Percentiles rank a stretch among this genome's conserved stretches.
Conservation (phyloP, 495 filamentous ascomycete species). For the Apodospora peruviana region DNA sequence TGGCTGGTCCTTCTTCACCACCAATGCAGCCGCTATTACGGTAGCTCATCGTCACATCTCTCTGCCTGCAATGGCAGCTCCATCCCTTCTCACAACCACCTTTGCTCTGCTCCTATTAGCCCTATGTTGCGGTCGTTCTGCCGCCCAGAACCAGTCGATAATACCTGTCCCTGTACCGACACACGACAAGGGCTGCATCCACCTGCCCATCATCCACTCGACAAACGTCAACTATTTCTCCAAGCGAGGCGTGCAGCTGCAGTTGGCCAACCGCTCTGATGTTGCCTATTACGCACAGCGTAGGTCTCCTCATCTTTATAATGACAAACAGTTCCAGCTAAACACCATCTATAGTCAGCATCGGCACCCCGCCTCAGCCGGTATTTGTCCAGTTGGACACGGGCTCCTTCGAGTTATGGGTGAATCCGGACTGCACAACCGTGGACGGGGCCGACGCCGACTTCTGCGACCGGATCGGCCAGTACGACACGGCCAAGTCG, state of each 20-base stretch:
- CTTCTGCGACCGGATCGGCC: slow-evolving; percentile 38
- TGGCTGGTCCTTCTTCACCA: neutral
- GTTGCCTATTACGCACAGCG: slow-evolving; percentile 45
- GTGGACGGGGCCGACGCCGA: slow-evolving; percentile 29
- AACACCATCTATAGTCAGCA: slow-evolving; percentile 32
- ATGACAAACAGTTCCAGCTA: slow-evolving; percentile 3
- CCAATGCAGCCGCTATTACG: slow-evolving; percentile 27
- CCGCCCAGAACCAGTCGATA: slow-evolving; percentile 12
- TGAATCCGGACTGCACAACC: slow-evolving; percentile 41
- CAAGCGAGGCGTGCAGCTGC: slow-evolving; percentile 34
- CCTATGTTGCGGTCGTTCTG: slow-evolving; percentile 16
- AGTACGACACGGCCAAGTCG: slow-evolving; percentile 33
- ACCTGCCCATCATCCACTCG: slow-evolving; percentile 42
- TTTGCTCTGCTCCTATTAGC: slow-evolving; percentile 26
- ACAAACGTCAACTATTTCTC: slow-evolving; percentile 36
- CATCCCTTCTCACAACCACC: slow-evolving; percentile 23
- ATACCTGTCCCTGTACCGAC: neutral
- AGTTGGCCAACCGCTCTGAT: slow-evolving; percentile 42
- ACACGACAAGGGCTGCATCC: slow-evolving; percentile 31
- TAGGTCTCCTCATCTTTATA: slow-evolving; percentile 9
- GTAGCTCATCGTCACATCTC: slow-evolving; percentile 12
- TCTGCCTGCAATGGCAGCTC: slow-evolving; percentile 35
- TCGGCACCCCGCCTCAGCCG: slow-evolving; percentile 41
- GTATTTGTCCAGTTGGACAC: slow-evolving; percentile 46
- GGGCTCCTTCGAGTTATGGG: slow-evolving; percentile 47